Evolutionary conservation across 495 filamentous ascomycete species (phyloP).

Genomic region (Aspergillus bridgeri): DNA sequence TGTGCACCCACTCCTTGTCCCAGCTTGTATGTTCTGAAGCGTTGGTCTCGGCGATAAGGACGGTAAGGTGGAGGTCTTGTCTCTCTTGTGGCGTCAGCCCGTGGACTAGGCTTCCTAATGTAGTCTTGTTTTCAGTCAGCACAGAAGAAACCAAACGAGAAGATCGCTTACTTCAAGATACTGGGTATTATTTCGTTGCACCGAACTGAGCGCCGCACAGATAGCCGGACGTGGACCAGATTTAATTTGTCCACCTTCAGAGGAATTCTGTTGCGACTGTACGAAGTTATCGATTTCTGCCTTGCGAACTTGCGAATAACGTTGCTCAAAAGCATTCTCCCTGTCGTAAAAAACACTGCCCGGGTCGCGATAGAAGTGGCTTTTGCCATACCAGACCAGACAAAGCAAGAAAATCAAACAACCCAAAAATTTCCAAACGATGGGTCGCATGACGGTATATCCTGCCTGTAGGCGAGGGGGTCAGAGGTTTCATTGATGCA

Average conservation of each 20-base stretch:
- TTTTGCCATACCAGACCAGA: background rate
- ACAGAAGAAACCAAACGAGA: background rate
- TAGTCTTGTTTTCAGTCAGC: background rate
- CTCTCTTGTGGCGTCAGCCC: background rate
- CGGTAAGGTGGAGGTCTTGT: background rate
- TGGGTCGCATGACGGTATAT: background rate
- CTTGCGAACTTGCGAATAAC: background rate
- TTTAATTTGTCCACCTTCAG: background rate
- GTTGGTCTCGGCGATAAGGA: conserved; percentile 3
- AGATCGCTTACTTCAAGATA: background rate
- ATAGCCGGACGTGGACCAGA: background rate
- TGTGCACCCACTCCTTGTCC: background rate
- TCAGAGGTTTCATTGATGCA: background rate
- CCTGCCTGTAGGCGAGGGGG: background rate
- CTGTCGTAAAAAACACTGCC: background rate
- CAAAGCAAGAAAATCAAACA: background rate
- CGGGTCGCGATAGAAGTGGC: conserved; percentile 1
- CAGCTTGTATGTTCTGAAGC: background rate
- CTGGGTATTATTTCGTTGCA: background rate
- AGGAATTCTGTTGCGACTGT: background rate
- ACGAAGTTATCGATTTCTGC: background rate
- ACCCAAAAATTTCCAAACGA: background rate
- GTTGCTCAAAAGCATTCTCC: background rate
- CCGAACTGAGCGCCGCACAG: background rate
- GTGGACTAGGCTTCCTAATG: background rate